phyloP scores from a whole-genome alignment of 139 green algal genomes.

The Pleodorina starrii region DNA sequence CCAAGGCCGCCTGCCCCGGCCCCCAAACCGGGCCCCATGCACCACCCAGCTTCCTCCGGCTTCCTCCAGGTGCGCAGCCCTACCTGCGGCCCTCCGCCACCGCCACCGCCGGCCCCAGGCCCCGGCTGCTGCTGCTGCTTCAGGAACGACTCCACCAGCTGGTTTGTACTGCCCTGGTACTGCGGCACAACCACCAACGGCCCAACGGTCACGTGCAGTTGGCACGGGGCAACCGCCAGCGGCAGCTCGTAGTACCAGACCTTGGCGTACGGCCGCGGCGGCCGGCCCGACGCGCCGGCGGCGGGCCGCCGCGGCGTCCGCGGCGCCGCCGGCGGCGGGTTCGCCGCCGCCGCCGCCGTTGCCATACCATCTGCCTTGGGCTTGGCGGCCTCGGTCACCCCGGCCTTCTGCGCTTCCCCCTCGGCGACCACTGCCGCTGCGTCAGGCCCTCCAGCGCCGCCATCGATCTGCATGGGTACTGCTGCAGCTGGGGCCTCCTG shows the following conservation, averaged over 20 bases:
- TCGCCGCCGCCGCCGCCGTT: neutral
- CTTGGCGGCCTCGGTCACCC: neutral
- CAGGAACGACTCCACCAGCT: conserved; percentile 24
- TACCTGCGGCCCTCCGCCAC: neutral
- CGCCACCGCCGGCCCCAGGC: neutral
- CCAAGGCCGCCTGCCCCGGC: no score
- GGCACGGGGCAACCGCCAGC: conserved; percentile 16
- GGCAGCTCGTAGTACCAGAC: conserved; percentile 49
- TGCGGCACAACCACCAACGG: conserved; percentile 50
- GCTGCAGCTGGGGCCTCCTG: neutral
- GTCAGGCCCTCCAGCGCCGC: neutral
- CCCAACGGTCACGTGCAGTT: conserved; percentile 49
- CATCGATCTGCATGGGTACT: conserved; percentile 3
- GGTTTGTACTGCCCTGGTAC: conserved; percentile 43
- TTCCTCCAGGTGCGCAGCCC: no score
- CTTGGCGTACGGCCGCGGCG: conserved; percentile 10
- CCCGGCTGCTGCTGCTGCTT: conserved; percentile 35
- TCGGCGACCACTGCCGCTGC: neutral
- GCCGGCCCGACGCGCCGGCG: neutral
- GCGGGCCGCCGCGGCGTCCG: neutral
- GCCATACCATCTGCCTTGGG: neutral
- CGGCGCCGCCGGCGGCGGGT: neutral
- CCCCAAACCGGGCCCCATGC: no score
- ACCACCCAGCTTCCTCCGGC: no score
- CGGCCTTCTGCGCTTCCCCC: neutral